Base-by-base conservation (phyloP, 2,329 filamentous ascomycete genomes). In the Zalaria sp. region DNA sequence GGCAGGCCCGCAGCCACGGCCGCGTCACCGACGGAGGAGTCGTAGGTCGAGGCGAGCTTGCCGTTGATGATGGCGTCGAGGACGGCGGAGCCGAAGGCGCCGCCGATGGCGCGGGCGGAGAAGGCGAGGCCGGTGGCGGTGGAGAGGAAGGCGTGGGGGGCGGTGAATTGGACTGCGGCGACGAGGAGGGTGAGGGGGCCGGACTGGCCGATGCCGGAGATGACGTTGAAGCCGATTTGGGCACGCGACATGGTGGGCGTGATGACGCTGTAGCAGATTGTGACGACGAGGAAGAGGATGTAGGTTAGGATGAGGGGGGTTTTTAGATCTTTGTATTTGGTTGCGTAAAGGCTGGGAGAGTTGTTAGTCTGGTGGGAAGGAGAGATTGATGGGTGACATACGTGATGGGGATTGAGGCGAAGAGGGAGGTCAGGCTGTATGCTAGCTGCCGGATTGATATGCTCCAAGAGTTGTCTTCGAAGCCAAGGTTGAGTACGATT, bases 51-150 rank as follows among this genome's bases (percentile, higher is more conserved):
- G 1, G 50, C 47, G 4, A 72, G 45, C 11, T 64, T 64, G n/a
- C 64, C 62, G 47, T 71, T 69, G 48, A 71, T 66, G 43, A 73
- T 71, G 10, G 68, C 66, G 47, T 71, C 60, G 1, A 73, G 56
- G 3, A 72, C 68, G 1, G 69, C 69, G 1, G 67, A 70, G 0
- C 69, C 70, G 41, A 72, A 72, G 0, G 69, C 69, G 11, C 69
- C 69, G 25, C 70, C 70, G 10, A 73, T 66, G 27, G 70, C 70
- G 27, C 70, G 61, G 3, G 68, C 68, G 0, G 68, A 71, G 51
- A 72, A 73, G 3, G 67, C 68, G 0, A 73, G 61, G 0, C 70
- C 70, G 0, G 70, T 73, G 1, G 70, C 69, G 0, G 69, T 73
- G 0, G 68, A 71, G 9, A 73, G 62, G 49, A 64, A 71, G 3